Evolutionary conservation across 441 rosid genomes (phyloP).

Genomic region (Adansonia madagascariensis): DNA sequence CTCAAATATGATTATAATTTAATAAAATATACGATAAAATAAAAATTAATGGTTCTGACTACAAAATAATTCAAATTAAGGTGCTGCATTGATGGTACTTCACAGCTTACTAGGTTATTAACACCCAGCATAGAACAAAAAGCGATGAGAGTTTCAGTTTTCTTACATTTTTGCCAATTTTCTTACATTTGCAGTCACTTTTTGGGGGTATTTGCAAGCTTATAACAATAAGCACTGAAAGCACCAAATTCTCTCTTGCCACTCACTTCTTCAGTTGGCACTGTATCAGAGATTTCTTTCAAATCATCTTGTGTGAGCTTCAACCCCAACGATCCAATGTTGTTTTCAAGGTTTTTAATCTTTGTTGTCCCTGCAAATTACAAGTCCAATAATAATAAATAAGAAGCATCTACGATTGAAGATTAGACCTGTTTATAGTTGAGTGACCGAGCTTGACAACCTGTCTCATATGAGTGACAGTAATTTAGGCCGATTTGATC

Average conservation of each 20-base stretch:
- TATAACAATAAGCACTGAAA: slow-evolving; percentile 32
- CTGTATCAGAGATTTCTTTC: slow-evolving; percentile 40
- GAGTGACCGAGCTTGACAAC: no score
- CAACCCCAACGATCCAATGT: slow-evolving; percentile 39
- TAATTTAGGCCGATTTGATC: no score
- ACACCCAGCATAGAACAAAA: background rate
- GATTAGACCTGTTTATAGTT: no score
- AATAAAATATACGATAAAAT: no score
- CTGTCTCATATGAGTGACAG: no score
- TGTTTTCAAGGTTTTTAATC: slow-evolving; percentile 44
- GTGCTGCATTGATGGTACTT: background rate
- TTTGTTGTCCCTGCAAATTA: slow-evolving; percentile 50
- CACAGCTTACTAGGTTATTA: background rate
- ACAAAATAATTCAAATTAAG: background rate
- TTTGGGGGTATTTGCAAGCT: slow-evolving; percentile 41
- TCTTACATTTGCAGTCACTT: slow-evolving; percentile 19
- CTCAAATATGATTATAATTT: no score
- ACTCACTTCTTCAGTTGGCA: slow-evolving; percentile 38
- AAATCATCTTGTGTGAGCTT: slow-evolving; percentile 34
- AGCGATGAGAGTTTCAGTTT: background rate
- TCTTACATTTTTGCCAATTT: background rate
- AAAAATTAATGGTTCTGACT: no score
- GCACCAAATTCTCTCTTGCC: slow-evolving; percentile 31
- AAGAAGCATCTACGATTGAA: no score
- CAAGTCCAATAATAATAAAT: background rate